A percentile compares a stretch with the other conserved stretches of the same genome.
Evolutionary conservation across 139 green algal species (phyloP).

Genomic region (Coccomyxa sp.): DNA sequence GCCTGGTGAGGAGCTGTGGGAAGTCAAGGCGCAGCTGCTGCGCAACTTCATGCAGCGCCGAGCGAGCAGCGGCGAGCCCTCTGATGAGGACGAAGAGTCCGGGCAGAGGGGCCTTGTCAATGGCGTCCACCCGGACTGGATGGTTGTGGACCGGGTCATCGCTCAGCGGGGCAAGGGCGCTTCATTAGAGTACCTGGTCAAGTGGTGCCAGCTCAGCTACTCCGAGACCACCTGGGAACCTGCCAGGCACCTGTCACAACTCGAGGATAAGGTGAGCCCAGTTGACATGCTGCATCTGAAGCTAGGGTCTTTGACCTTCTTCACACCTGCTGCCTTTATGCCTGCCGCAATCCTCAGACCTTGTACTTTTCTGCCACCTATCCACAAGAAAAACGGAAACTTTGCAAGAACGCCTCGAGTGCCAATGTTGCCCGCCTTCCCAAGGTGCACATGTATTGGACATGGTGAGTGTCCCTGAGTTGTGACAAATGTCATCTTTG

Average conservation of each 20-base stretch:
- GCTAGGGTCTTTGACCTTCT: too few relatives aligned
- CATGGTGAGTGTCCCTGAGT: too few relatives aligned
- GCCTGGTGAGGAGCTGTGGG: conserved; percentile 1
- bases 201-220: conserved; percentile 75
- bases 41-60: conserved; percentile 16
- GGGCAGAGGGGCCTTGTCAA: background rate
- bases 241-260: conserved; percentile 29
- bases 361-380: too few relatives aligned
- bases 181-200: conserved; percentile 54
- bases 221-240: conserved; percentile 75
- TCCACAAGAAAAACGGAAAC: too few relatives aligned
- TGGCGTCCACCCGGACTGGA: conserved; percentile 39
- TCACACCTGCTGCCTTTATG: too few relatives aligned
- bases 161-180: background rate
- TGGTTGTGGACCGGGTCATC: conserved; percentile 17
- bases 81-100: conserved; percentile 11
- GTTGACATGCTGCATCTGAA: background rate
- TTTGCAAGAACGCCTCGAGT: too few relatives aligned
- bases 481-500: too few relatives aligned
- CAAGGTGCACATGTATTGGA: too few relatives aligned
- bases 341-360: too few relatives aligned
- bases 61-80: background rate
- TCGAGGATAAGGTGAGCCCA: conserved; percentile 20
- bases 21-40: conserved; percentile 15
- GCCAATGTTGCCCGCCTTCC: too few relatives aligned